Conservation (phyloP, 73 alveolate genomes). For the Paramecium bursaria region DNA sequence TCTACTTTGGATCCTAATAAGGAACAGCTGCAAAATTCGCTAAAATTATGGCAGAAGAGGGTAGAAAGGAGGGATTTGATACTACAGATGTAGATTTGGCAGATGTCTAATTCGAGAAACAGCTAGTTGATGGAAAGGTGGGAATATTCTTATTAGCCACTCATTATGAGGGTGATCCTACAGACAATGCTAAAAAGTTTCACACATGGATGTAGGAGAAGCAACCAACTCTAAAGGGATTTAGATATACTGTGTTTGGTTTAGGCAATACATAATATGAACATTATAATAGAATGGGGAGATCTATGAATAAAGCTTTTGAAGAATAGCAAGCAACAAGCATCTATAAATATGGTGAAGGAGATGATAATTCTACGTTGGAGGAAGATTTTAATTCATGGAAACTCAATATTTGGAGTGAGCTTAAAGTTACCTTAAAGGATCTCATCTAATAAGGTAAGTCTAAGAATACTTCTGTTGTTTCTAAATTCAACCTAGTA, state of each 20-base stretch:
- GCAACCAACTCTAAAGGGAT: conserved; percentile 59
- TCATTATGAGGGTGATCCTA: conserved; percentile 88
- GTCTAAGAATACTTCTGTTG: neutral
- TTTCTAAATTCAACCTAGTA: neutral
- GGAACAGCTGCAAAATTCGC: conserved; percentile 69
- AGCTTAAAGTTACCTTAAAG: conserved; percentile 44
- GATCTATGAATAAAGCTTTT: conserved; percentile 65
- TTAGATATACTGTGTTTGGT: conserved; percentile 78
- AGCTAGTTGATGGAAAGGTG: conserved; percentile 58
- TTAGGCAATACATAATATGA: conserved; percentile 83
- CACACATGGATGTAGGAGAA: conserved; percentile 71
- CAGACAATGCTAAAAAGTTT: conserved; percentile 80
- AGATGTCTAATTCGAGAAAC: conserved; percentile 71
- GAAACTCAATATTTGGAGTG: conserved; percentile 77
- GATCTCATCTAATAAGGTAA: conserved; percentile 10
- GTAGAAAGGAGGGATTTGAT: conserved; percentile 47
- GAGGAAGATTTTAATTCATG: conserved; percentile 81
- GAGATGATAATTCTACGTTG: conserved; percentile 75
- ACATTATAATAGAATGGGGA: conserved; percentile 78
- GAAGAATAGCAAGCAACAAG: conserved; percentile 74
- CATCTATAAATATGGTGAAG: conserved; percentile 74
- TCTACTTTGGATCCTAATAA: conserved; percentile 60
- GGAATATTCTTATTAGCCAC: conserved; percentile 78
- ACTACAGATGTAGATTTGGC: conserved; percentile 66
- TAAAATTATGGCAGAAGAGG: conserved; percentile 64